Evolutionary conservation across 305 asterid species (phyloP).

Genomic region (Petunia hybrid): DNA sequence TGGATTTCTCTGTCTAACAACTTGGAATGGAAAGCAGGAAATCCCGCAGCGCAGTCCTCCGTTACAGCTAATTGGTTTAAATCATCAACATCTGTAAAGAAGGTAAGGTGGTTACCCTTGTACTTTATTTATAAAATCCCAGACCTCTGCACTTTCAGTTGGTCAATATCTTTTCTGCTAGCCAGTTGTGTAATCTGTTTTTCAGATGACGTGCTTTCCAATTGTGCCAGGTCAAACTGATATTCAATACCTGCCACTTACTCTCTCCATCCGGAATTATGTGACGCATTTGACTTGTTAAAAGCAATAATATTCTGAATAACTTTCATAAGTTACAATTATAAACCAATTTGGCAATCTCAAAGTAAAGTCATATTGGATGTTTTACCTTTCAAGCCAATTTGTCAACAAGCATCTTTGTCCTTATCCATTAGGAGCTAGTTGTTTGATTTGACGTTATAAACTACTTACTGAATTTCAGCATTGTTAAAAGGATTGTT

Average conservation of each 20-base stretch:
- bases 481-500: no score
- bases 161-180: not conserved
- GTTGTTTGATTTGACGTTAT: not conserved
- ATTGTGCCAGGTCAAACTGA: not conserved
- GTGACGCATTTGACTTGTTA: not conserved
- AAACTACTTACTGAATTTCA: not conserved
- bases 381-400: conserved; percentile 10
- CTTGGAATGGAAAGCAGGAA: conserved; percentile 56
- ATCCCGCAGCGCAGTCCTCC: conserved; percentile 62
- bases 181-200: not conserved
- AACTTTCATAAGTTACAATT: not conserved
- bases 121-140: conserved; percentile 29
- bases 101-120: conserved; percentile 52
- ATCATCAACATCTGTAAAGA: conserved; percentile 83
- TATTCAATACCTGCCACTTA: conserved; percentile 1
- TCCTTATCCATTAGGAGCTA: not conserved
- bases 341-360: conserved; percentile 16
- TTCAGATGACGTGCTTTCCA: not conserved
- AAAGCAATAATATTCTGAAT: not conserved
- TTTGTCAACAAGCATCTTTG: conserved; percentile 12
- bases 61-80: conserved; percentile 88
- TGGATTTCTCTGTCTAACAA: conserved; percentile 29
- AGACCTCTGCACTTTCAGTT: conserved; percentile 4
- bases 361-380: not conserved
- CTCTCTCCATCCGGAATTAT: conserved; percentile 11